phyloP scores from a whole-genome alignment of 345 rosid genomes.

The Pistacia vera region DNA sequence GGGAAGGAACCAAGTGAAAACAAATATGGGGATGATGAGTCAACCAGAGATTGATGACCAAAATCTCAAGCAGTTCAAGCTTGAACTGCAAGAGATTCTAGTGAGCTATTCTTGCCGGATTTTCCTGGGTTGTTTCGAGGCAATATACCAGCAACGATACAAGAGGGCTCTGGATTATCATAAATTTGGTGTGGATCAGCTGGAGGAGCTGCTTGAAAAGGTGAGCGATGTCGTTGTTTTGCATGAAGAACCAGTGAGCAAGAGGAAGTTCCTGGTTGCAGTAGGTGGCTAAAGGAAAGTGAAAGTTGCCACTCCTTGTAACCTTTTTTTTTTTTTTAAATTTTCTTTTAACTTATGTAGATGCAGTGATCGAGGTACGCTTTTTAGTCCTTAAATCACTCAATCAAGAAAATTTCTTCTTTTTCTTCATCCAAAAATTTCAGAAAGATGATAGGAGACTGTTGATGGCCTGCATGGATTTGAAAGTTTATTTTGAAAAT shows the following conservation, averaged over 20 bases:
- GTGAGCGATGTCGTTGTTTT: slow-evolving; percentile 65
- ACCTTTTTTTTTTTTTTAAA: neutral
- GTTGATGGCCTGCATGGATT: slow-evolving; percentile 24
- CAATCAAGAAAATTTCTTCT: neutral
- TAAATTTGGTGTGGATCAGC: slow-evolving; percentile 58
- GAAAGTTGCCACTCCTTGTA: slow-evolving; percentile 8
- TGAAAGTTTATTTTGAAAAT: slow-evolving; percentile 18
- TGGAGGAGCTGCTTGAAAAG: slow-evolving; percentile 79
- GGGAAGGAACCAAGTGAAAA: slow-evolving; percentile 36
- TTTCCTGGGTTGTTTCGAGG: slow-evolving; percentile 77
- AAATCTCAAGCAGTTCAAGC: slow-evolving; percentile 66
- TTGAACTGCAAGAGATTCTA: slow-evolving; percentile 81
- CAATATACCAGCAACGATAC: slow-evolving; percentile 78
- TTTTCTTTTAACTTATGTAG: slow-evolving; percentile 7
- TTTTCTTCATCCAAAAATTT: neutral
- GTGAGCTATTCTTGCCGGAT: slow-evolving; percentile 82
- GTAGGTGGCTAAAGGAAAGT: slow-evolving; percentile 37
- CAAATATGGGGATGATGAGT: slow-evolving; percentile 21
- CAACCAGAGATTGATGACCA: slow-evolving; percentile 30
- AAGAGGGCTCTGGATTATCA: slow-evolving; percentile 63
- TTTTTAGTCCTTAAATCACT: neutral
- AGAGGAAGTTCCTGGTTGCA: slow-evolving; percentile 57
- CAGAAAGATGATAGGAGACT: slow-evolving; percentile 9
- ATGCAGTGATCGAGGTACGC: slow-evolving; percentile 12
- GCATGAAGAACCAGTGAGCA: slow-evolving; percentile 61